phyloP scores from a whole-genome alignment of 768 basidiomycete species.

The Auriscalpium microsporum region DNA sequence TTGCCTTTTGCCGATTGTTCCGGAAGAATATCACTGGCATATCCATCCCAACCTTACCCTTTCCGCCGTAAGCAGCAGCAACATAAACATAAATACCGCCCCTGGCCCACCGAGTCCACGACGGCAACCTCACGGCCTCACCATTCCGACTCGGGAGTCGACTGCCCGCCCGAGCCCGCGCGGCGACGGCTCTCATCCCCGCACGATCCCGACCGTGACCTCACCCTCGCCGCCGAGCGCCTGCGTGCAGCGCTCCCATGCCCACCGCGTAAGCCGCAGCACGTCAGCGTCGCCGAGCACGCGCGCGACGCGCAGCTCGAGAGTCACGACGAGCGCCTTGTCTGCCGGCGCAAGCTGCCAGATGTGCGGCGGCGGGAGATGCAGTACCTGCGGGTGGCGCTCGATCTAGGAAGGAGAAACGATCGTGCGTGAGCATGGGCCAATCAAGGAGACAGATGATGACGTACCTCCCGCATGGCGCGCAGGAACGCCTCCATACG shows the following conservation, averaged over 20 bases:
- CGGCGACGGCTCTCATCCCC: conserved; percentile 30
- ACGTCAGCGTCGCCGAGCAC: conserved; percentile 66
- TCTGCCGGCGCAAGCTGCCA: conserved; percentile 64
- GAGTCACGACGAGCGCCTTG: conserved; percentile 59
- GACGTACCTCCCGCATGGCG: conserved; percentile 69
- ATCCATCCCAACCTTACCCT: no score
- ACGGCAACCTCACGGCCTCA: no score
- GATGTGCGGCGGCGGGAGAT: conserved; percentile 78
- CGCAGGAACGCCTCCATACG: conserved; percentile 79
- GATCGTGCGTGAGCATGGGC: background rate
- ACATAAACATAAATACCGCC: no score
- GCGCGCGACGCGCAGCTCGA: conserved; percentile 66
- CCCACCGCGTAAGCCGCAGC: conserved; percentile 65
- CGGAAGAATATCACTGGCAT: no score
- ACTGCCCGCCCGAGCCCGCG: no score
- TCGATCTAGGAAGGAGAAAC: conserved; percentile 46
- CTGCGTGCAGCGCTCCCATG: conserved; percentile 54
- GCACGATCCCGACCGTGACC: conserved; percentile 68
- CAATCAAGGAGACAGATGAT: conserved; percentile 5
- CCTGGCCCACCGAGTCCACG: no score
- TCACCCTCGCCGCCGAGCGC: conserved; percentile 44
- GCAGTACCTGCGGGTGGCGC: conserved; percentile 73
- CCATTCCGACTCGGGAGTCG: no score
- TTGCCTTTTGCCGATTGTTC: no score
- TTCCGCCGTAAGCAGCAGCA: no score